A percentile compares a stretch with the other conserved stretches of the same genome.
Conservation (phyloP, 768 basidiomycete species). For the Leccinum subtestaceum region DNA sequence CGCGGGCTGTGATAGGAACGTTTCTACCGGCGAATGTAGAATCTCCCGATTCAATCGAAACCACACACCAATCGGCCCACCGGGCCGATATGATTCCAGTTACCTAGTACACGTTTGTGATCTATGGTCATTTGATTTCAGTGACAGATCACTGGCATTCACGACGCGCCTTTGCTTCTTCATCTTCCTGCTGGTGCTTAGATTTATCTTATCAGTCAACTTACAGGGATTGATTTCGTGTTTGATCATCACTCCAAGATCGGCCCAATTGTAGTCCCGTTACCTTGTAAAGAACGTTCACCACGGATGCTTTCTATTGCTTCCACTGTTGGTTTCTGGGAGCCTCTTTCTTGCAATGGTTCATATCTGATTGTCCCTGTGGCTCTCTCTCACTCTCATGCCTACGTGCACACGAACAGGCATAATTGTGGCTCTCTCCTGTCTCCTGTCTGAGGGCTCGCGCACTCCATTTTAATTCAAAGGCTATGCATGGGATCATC, state of each 20-base stretch:
- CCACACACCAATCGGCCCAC: neutral
- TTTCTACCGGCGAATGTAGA: neutral
- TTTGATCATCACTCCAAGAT: neutral
- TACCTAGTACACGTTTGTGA: neutral
- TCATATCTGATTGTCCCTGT: neutral
- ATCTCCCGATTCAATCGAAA: neutral
- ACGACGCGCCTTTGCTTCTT: neutral
- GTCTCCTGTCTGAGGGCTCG: neutral
- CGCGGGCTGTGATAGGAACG: neutral
- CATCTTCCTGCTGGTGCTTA: neutral
- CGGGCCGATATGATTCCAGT: neutral
- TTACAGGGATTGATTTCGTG: neutral
- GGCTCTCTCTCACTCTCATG: neutral
- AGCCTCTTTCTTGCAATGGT: neutral
- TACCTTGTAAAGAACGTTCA: neutral
- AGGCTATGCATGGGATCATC: neutral
- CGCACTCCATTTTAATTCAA: neutral
- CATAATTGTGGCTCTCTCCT: neutral
- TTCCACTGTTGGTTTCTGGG: neutral
- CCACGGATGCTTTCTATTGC: neutral
- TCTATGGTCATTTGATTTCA: neutral
- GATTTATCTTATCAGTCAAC: neutral
- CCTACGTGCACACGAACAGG: neutral
- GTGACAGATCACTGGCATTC: neutral
- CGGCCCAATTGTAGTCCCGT: neutral